Percentiles rank a stretch among this genome's conserved stretches.
Conservation (phyloP, 2,329 filamentous ascomycete species). For the Botrytis medusae region DNA sequence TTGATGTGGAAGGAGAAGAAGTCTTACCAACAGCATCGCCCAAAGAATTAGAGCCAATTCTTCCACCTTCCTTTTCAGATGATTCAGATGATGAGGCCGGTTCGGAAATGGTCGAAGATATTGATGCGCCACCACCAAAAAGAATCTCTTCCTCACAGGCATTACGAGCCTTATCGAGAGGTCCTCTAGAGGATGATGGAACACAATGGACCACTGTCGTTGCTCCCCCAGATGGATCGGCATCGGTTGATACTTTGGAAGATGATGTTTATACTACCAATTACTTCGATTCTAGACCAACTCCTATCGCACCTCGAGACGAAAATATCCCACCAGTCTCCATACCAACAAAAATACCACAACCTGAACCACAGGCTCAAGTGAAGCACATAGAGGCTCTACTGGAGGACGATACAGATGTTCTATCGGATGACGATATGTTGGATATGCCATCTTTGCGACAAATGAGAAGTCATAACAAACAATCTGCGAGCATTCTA, state of each 20-base stretch:
- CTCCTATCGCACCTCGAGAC: background rate
- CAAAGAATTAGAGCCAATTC: slow-evolving; percentile 16
- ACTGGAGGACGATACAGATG: slow-evolving; percentile 18
- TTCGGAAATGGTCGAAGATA: slow-evolving; percentile 38
- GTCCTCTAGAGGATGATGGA: slow-evolving; percentile 49
- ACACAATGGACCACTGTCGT: slow-evolving; percentile 39
- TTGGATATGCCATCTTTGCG: slow-evolving; percentile 32
- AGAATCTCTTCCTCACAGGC: slow-evolving; percentile 58
- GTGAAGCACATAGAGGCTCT: slow-evolving; percentile 5
- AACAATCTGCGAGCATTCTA: slow-evolving; percentile 23
- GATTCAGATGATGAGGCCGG: slow-evolving; percentile 41
- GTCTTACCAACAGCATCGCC: slow-evolving; percentile 61
- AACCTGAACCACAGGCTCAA: background rate
- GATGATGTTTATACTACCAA: slow-evolving; percentile 11
- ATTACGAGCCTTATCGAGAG: slow-evolving; percentile 52
- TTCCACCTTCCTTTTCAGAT: slow-evolving; percentile 24
- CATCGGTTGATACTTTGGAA: slow-evolving; percentile 31
- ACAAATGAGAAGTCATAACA: slow-evolving; percentile 24
- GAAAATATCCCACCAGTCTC: slow-evolving; percentile 6
- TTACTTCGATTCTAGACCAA: slow-evolving; percentile 8
- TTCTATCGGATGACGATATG: slow-evolving; percentile 32
- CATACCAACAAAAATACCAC: background rate
- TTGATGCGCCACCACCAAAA: slow-evolving; percentile 48
- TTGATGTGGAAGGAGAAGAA: slow-evolving; percentile 59
- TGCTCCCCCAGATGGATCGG: slow-evolving; percentile 38